Conservation (phyloP, 768 basidiomycete species). For the Nidularia sp. region DNA sequence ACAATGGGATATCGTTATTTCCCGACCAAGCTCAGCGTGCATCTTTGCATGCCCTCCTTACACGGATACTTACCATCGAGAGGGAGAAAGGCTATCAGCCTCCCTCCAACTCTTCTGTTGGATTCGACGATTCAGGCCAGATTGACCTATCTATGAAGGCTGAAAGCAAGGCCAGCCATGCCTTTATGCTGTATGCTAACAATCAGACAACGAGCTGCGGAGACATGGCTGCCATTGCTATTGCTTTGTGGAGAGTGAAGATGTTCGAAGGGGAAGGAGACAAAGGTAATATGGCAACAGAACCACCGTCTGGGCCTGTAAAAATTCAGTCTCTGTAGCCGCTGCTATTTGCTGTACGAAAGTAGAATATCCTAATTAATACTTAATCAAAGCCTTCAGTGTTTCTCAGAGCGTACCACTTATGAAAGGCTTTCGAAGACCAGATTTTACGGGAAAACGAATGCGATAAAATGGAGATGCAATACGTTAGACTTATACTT, state of each 20-base stretch:
- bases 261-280: slow-evolving; percentile 71
- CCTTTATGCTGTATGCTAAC: slow-evolving; percentile 61
- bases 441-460: too few species aligned
- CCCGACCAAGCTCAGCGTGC: slow-evolving; percentile 60
- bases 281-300: slow-evolving; percentile 5
- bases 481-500: slow-evolving; percentile 22
- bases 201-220: slow-evolving; percentile 42
- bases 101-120: neutral
- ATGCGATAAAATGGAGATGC: slow-evolving; percentile 1
- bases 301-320: too few species aligned
- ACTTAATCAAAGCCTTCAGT: too few species aligned
- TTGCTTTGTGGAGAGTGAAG: slow-evolving; percentile 75
- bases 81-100: slow-evolving; percentile 1
- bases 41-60: slow-evolving; percentile 46
- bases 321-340: too few species aligned
- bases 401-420: too few species aligned
- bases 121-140: neutral
- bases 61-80: slow-evolving; percentile 46
- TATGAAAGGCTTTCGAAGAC: too few species aligned
- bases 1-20: slow-evolving; percentile 64
- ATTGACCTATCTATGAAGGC: slow-evolving; percentile 2
- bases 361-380: too few species aligned
- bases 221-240: slow-evolving; percentile 60
- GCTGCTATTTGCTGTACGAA: too few species aligned
- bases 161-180: slow-evolving; percentile 56